These are phyloP conservation scores for Vachellia collinsii DNA, from an alignment of 306 rosid species.

Conservation along the genomic window DNA sequence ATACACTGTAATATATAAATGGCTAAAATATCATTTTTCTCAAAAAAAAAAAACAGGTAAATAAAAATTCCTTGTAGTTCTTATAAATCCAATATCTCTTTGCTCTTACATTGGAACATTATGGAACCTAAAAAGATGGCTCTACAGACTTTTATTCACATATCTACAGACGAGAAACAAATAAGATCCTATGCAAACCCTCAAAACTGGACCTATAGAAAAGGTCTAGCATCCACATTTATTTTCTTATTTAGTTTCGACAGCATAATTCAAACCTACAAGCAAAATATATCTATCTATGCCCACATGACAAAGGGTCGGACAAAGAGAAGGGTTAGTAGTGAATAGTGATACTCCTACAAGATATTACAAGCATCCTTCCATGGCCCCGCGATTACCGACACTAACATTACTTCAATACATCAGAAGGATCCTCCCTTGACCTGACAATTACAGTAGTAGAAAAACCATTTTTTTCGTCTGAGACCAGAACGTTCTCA, in stretches of 20 bases:
- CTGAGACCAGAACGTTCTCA: conserved; percentile 30
- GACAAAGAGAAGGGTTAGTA: conserved; percentile 1
- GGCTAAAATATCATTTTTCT: background rate
- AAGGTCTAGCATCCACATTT: background rate
- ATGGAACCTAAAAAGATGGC: background rate
- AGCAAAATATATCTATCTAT: background rate
- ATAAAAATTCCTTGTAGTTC: background rate
- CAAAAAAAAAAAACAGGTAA: background rate
- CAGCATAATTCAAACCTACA: background rate
- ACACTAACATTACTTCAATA: background rate
- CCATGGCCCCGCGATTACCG: conserved; percentile 39
- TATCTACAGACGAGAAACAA: background rate
- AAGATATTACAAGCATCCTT: conserved; percentile 46
- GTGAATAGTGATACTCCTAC: conserved; percentile 10
- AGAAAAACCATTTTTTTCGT: conserved; percentile 42
- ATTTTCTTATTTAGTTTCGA: background rate
- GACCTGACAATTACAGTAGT: conserved; percentile 45
- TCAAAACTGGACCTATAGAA: background rate
- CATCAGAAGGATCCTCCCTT: conserved; percentile 47
- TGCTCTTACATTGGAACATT: background rate
- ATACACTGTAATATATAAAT: background rate
- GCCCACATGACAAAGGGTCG: background rate
- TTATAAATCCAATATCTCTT: background rate
- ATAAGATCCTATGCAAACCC: background rate
- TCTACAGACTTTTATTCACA: background rate